Evolutionary conservation across 441 rosid species (phyloP).

Genomic region (Breynia disticha): DNA sequence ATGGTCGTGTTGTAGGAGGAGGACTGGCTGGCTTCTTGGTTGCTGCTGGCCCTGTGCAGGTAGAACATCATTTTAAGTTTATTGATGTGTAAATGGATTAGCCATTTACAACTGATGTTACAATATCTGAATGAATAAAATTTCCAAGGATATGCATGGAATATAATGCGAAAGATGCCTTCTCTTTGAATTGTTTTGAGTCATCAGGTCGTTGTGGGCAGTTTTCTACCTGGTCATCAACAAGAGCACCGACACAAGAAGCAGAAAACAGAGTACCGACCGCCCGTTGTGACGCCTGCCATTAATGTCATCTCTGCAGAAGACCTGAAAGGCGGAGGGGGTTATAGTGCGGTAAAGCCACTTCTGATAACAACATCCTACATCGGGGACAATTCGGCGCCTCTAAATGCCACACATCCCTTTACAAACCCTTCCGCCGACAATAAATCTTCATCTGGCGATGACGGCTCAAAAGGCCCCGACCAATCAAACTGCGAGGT

Average conservation of each 20-base stretch:
- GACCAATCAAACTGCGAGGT: conserved; percentile 38
- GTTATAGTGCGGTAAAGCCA: conserved; percentile 37
- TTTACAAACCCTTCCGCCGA: conserved; percentile 25
- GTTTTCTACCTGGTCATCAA: conserved; percentile 81
- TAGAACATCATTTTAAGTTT: conserved; percentile 14
- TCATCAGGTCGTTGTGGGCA: conserved; percentile 79
- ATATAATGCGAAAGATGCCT: neutral
- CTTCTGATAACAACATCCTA: conserved; percentile 27
- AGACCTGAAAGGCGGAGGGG: conserved; percentile 27
- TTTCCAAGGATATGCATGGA: neutral
- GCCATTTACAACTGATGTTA: neutral
- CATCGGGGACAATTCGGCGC: conserved; percentile 30
- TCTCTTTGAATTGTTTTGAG: conserved; percentile 12
- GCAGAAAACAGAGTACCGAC: conserved; percentile 35
- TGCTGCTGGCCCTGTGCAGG: conserved; percentile 98
- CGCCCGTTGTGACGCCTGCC: conserved; percentile 25
- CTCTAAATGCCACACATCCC: conserved; percentile 26
- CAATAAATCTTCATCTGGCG: conserved; percentile 26
- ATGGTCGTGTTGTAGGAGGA: conserved; percentile 93
- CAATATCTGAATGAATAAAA: neutral
- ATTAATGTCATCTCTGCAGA: conserved; percentile 27
- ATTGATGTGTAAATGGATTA: neutral
- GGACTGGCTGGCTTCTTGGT: conserved; percentile 88
- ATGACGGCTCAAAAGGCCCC: conserved; percentile 38
- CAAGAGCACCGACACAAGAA: conserved; percentile 70